These are phyloP conservation scores for Pilobolus umbonatus DNA, from an alignment of 192 early-diverging fungal genomes.

Conservation along the genomic window DNA sequence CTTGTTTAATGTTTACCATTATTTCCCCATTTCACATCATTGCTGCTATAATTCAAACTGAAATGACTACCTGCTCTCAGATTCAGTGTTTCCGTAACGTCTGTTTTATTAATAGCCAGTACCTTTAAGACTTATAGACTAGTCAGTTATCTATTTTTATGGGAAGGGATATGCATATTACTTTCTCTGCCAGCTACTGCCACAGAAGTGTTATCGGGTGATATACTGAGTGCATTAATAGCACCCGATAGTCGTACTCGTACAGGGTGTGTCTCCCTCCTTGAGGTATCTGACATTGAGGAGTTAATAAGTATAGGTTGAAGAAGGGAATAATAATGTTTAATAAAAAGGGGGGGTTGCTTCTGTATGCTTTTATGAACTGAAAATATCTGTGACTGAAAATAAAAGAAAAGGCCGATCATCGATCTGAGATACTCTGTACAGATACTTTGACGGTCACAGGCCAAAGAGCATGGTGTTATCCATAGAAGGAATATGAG, in stretches of 20 bases:
- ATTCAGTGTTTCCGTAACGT: conserved; percentile 59
- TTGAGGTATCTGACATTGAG: no score
- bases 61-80: conserved; percentile 54
- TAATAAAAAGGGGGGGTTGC: no score
- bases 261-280: neutral
- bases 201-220: conserved; percentile 55
- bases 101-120: conserved; percentile 45
- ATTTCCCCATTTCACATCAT: conserved; percentile 81
- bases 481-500: no score
- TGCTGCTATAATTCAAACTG: conserved; percentile 54
- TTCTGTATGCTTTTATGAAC: no score
- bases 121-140: conserved; percentile 60
- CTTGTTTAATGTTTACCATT: conserved; percentile 25
- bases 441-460: no score
- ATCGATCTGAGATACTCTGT: no score
- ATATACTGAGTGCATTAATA: conserved; percentile 51
- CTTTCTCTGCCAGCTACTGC: conserved; percentile 70
- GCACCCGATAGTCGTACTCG: conserved; percentile 32
- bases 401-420: no score
- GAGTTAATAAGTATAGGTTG: no score
- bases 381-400: no score
- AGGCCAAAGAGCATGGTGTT: no score
- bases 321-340: no score
- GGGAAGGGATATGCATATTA: conserved; percentile 14
- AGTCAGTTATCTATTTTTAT: neutral